These are phyloP conservation scores for Diaporthe velutina DNA, from an alignment of 2,329 filamentous ascomycete species.

Conservation along the genomic window DNA sequence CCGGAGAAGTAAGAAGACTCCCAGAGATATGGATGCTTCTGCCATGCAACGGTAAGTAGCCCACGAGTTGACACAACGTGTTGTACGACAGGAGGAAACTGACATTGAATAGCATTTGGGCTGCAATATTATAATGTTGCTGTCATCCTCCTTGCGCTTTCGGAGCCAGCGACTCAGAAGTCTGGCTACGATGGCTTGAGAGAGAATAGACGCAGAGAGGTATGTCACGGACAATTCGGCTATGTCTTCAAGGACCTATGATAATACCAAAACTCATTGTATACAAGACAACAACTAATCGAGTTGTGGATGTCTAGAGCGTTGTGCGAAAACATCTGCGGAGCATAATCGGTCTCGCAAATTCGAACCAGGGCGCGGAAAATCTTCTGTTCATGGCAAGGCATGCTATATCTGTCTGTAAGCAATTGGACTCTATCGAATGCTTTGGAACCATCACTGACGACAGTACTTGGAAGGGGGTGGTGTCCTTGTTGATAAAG, in stretches of 20 bases:
- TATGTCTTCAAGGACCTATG: no score
- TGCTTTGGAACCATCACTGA: rapidly evolving
- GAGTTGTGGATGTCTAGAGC: neutral
- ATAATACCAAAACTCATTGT: no score
- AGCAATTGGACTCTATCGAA: neutral
- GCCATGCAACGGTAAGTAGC: neutral
- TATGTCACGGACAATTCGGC: neutral
- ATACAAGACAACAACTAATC: neutral
- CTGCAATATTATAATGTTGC: constrained; percentile 15
- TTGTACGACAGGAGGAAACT: neutral
- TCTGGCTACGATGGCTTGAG: constrained; percentile 4
- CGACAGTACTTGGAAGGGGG: neutral
- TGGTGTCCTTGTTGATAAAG: neutral
- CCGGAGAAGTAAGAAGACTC: neutral
- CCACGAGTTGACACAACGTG: neutral
- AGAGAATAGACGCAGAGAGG: constrained; percentile 6
- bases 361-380: neutral
- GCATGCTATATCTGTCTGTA: constrained; percentile 9
- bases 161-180: constrained; percentile 5
- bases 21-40: constrained; percentile 23
- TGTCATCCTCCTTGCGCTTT: neutral
- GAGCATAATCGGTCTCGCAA: constrained; percentile 9
- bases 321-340: neutral
- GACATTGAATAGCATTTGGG: neutral
- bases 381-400: constrained; percentile 16